These are phyloP conservation scores for Boletus insuetus DNA, from an alignment of 768 basidiomycete genomes.

Conservation along the genomic window DNA sequence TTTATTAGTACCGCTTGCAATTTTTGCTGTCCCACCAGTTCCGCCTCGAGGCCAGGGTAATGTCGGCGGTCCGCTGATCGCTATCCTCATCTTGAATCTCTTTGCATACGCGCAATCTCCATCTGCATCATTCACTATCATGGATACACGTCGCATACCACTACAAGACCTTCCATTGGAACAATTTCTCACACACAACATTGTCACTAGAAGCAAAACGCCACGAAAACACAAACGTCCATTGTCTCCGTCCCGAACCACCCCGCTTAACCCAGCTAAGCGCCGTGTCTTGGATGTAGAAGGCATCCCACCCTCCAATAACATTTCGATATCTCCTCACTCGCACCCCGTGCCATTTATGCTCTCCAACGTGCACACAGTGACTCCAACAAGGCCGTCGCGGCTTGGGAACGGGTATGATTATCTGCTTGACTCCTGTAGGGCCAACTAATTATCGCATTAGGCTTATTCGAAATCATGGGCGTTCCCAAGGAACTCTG, in stretches of 20 bases:
- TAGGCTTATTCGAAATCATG: conserved; percentile 14
- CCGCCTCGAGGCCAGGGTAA: conserved; percentile 23
- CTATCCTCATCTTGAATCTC: conserved; percentile 12
- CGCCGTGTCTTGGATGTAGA: conserved; percentile 62
- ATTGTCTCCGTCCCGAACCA: conserved; percentile 51
- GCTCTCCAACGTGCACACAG: conserved; percentile 15
- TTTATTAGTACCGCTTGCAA: neutral
- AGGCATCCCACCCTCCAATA: conserved; percentile 40
- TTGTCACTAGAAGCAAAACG: conserved; percentile 17
- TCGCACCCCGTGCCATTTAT: conserved; percentile 31
- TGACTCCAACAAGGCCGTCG: conserved; percentile 36
- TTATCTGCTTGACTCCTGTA: conserved; percentile 23
- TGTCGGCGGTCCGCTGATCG: conserved; percentile 26
- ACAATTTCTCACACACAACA: conserved; percentile 42
- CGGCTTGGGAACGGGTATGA: conserved; percentile 30
- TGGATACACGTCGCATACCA: conserved; percentile 41
- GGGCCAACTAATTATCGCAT: conserved; percentile 32
- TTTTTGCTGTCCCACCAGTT: conserved; percentile 15
- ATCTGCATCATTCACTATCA: conserved; percentile 12
- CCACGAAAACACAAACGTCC: conserved; percentile 55
- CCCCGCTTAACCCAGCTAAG: conserved; percentile 60
- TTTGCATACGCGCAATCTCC: conserved; percentile 2
- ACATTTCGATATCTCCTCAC: conserved; percentile 15
- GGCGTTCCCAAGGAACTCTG: conserved; percentile 3
- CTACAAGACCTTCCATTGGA: conserved; percentile 62